phyloP scores from a whole-genome alignment of 129 eudicot species.

The Helianthus tuberosus region DNA sequence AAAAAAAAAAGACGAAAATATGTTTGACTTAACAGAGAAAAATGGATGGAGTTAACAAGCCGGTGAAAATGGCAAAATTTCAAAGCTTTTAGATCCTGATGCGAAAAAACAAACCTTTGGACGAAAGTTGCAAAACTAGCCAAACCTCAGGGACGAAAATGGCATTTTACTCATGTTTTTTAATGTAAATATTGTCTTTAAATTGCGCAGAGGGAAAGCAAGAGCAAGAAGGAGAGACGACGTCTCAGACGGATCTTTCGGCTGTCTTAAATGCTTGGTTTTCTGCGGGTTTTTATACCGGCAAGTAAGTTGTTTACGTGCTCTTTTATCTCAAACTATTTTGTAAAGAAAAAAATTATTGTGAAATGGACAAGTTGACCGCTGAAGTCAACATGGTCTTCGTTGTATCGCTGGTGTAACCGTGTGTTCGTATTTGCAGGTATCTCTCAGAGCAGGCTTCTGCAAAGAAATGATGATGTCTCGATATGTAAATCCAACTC shows the following conservation, averaged over 20 bases:
- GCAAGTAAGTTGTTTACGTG: slow-evolving; percentile 65
- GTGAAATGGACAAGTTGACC: not conserved
- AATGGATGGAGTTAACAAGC: no score
- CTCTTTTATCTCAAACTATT: not conserved
- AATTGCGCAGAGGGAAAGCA: slow-evolving; percentile 50
- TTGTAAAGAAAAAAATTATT: not conserved
- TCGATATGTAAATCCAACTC: not conserved
- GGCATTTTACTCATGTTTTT: no score
- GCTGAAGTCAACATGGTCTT: not conserved
- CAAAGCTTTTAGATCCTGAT: no score
- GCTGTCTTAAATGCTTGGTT: slow-evolving; percentile 85
- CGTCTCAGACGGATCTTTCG: slow-evolving; percentile 59
- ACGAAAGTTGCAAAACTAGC: no score
- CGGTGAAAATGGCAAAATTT: no score
- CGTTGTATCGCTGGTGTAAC: not conserved
- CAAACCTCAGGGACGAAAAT: no score
- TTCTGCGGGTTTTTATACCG: slow-evolving; percentile 86
- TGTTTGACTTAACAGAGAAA: no score
- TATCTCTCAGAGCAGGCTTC: slow-evolving; percentile 71
- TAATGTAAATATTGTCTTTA: not conserved
- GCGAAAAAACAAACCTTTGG: no score
- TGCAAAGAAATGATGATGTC: slow-evolving; percentile 43
- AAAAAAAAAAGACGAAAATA: no score
- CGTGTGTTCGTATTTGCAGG: slow-evolving; percentile 40
- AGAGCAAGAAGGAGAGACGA: slow-evolving; percentile 26